These are phyloP conservation scores for Cyberlindnera euphorbiiphila DNA, from an alignment of 805 yeast genomes.

Conservation along the genomic window DNA sequence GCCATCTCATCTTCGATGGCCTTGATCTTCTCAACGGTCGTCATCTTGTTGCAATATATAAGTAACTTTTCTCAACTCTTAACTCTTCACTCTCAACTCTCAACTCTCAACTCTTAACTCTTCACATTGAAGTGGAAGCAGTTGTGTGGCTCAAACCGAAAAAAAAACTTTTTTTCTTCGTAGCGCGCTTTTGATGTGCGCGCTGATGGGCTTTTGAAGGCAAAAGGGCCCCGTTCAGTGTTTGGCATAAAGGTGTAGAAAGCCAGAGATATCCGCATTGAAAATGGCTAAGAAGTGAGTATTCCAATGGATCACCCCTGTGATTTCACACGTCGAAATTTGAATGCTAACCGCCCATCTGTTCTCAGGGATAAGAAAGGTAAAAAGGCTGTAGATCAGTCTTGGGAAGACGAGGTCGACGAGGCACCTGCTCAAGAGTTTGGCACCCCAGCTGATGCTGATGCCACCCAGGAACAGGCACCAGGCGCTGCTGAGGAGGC, in stretches of 20 bases:
- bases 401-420: constrained; percentile 60
- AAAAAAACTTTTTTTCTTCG: constrained; percentile 13
- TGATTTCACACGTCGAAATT: too few relatives aligned
- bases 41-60: constrained; percentile 14
- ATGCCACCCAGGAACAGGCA: constrained; percentile 24
- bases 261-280: neutral
- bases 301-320: too few relatives aligned
- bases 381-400: constrained; percentile 75
- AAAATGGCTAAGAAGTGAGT: constrained; percentile 21
- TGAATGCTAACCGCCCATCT: neutral
- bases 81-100: neutral
- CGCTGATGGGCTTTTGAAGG: neutral
- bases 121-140: neutral
- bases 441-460: constrained; percentile 35
- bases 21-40: constrained; percentile 31
- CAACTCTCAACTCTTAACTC: neutral
- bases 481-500: constrained; percentile 31
- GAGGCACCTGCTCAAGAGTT: constrained; percentile 51
- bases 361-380: constrained; percentile 53
- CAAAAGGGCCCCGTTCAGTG: too few relatives aligned
- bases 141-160: constrained; percentile 12
- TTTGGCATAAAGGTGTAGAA: too few relatives aligned
- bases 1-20: constrained; percentile 98
- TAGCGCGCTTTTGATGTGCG: neutral
- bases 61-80: too few relatives aligned